Base-by-base conservation (phyloP, 345 rosid genomes). In the Rhodamnia rubescens region DNA sequence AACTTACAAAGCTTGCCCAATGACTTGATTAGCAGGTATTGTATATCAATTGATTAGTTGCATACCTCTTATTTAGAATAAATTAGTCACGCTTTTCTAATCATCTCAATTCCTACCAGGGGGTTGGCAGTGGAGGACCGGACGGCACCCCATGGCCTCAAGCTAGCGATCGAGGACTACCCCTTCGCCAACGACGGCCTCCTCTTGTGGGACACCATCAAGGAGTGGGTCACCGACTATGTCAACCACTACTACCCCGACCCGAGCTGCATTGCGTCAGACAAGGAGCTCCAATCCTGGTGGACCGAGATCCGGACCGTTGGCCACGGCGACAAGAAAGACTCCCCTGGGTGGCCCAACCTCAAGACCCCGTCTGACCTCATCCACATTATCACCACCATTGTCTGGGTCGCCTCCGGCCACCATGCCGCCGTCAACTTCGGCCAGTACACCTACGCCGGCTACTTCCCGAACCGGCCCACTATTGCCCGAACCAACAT, bases 101-200 rank as follows among this genome's bases (percentile, higher is more conserved):
- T 69, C 26, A 24, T 9, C 26, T 8, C 80, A 36, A 32, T 42
- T 69, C 80, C 22, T 74, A 50, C 1, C 84, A 94, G 96, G 86
- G 94, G 94, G 29, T 32, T 93, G 92, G 96, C 94, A 1, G 90
- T 86, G 9, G 91, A 90, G 78, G 95, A 94, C 86, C 90, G 88
- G 36, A 26, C 83, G 42, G 86, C 90, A 21, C 92, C 94, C 20
- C 90, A 90, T n/a, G 95, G 94, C 52, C 74, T 94, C 15, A 92
- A 89, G 83, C 91, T 92, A 32, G 69, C 91, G 47, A 90, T 92
- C 20, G 88, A 92, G 49, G 94, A 94, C 88, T 91, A 92, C 87
- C 96, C 96, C 21, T 92, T 78, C 57, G 94, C 95, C 13, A 94
- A 85, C 16, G 96, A 92, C 53, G 96, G 96, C 6, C 89, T 94